Evolutionary conservation across 2,329 filamentous ascomycete species (phyloP).

Genomic region (Colletotrichum kahawae): DNA sequence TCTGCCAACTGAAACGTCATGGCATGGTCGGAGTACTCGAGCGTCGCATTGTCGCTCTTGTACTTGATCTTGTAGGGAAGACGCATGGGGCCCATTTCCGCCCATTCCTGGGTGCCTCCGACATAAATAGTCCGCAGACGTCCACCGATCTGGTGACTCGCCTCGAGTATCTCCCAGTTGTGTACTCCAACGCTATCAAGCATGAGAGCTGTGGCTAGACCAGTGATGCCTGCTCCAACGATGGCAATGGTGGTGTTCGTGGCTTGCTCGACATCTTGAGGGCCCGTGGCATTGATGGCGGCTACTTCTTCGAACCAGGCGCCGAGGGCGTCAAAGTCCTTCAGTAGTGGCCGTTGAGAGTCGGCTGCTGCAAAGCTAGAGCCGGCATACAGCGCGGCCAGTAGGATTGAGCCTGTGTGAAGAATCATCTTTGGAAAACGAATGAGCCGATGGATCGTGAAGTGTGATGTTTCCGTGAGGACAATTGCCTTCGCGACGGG

Average conservation of each 20-base stretch:
- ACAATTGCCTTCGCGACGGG: neutral
- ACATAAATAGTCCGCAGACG: conserved; percentile 65
- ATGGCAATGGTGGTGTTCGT: conserved; percentile 51
- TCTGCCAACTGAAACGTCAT: conserved; percentile 66
- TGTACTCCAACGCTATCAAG: conserved; percentile 54
- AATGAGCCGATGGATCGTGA: neutral
- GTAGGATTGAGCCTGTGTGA: neutral
- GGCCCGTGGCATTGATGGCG: neutral
- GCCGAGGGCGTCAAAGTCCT: neutral
- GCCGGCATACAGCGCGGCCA: neutral
- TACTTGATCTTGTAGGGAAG: conserved; percentile 40
- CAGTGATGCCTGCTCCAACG: conserved; percentile 66
- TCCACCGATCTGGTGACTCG: conserved; percentile 61
- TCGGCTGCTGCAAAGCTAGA: neutral
- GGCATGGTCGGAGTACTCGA: conserved; percentile 62
- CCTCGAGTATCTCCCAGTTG: conserved; percentile 63
- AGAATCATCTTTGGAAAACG: neutral
- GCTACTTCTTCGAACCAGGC: neutral
- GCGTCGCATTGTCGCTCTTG: conserved; percentile 54
- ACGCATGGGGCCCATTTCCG: conserved; percentile 66
- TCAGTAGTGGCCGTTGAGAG: neutral
- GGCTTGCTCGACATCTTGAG: neutral
- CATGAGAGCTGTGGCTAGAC: conserved; percentile 58
- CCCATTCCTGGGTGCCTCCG: conserved; percentile 57
- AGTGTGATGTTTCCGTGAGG: neutral